Evolutionary conservation across 1,284 basidiomycete genomes (phyloP), one percentile per base, ranked within the genome.

Genomic region (Butyriboletus appendiculatus): DNA sequence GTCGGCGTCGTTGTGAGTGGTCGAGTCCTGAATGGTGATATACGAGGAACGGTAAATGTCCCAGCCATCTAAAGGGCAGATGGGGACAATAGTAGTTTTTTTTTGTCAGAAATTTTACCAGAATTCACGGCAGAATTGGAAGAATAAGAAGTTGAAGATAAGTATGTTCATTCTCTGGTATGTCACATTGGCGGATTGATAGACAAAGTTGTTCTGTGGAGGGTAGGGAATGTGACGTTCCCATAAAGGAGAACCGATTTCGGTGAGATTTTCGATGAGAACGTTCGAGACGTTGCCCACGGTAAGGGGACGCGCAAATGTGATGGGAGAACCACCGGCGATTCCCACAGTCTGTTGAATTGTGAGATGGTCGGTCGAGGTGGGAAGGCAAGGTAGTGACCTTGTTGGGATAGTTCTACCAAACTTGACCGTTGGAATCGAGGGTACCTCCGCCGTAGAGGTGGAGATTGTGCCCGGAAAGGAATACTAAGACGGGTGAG

Each of bases 221-320:
- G 12, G 14, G 16, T 24, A 8, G 18, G 16, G 42, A 15, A 33
- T 1, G 24, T 4, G 22, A 45, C 44, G 26, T 52, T 48, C 63
- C 72, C 68, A 73, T 58, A 67, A 71, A 1, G 72, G 73, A 11
- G 72, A 74, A 28, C 66, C 68, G 41, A 71, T 72, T 58, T 67
- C 53, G 7, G 63, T 73, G 47, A 77, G 68, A 57, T 75, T 67
- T 53, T 79, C 71, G 16, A 80, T 62, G 5, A 75, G 59, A 40
- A 81, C 73, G 42, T 78, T 73, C 12, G 72, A 72, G 7, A 77
- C 71, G 50, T 80, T 78, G 30, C 74, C 74, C 24, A 81, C 68
- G 7, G 75, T 77, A 11, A 80, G 67, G 10, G 77, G 75, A n/a
- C 78, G 71, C 4, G 76, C 75, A 56, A 80, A 79, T 2, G 70